Evolutionary conservation across 2,329 filamentous ascomycete genomes (phyloP).

Genomic region (Thelonectria rubi): DNA sequence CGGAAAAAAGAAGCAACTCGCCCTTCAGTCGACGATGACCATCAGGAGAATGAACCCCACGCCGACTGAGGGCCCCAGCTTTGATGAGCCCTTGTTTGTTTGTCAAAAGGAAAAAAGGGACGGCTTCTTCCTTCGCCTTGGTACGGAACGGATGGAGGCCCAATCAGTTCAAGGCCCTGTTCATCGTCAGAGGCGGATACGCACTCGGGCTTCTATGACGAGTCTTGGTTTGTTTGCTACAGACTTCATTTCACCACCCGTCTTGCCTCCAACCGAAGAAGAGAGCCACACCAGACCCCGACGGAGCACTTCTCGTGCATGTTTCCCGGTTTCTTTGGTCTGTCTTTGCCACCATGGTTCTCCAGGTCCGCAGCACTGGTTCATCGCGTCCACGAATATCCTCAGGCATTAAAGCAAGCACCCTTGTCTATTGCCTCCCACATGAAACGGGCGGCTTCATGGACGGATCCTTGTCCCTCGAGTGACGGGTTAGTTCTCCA

Average conservation of each 20-base stretch:
- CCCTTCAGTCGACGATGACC: conserved; percentile 10
- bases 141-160: conserved; percentile 13
- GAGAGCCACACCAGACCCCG: not conserved
- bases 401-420: conserved; percentile 15
- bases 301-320: not conserved
- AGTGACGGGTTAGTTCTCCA: conserved; percentile 6
- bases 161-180: conserved; percentile 4
- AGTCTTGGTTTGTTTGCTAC: conserved; percentile 5
- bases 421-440: conserved; percentile 16
- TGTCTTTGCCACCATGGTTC: conserved; percentile 23
- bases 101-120: not conserved
- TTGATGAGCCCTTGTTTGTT: not conserved
- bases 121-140: conserved; percentile 19
- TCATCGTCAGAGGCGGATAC: conserved; percentile 4
- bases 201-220: conserved; percentile 14
- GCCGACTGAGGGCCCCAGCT: conserved; percentile 9
- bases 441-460: conserved; percentile 38
- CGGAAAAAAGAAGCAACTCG: conserved; percentile 18
- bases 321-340: not conserved
- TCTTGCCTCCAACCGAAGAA: conserved; percentile 4
- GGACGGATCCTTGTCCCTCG: conserved; percentile 21
- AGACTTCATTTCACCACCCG: not conserved
- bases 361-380: conserved; percentile 36
- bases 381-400: conserved; percentile 30
- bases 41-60: conserved; percentile 15